Percentiles rank a stretch among this genome's conserved stretches.
Evolutionary conservation across 139 green algal species (phyloP).

Genomic region (Raphidocelis subcapitata): DNA sequence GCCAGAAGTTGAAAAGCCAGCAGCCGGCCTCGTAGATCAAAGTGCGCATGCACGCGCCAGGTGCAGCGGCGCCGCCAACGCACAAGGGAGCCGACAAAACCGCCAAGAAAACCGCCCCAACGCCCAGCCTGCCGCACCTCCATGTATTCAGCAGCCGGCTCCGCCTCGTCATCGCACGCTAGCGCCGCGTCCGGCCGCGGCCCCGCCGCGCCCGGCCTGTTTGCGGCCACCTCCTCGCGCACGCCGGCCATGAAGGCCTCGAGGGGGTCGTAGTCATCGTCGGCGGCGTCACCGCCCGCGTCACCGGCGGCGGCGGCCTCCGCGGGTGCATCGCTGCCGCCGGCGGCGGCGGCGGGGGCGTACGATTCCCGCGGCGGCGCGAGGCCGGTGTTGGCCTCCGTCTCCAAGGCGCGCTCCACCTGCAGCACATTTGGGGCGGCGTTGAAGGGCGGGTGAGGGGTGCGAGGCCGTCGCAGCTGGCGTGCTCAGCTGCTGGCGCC

Average conservation of each 20-base stretch:
- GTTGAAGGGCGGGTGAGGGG: no score
- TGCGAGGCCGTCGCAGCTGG: no score
- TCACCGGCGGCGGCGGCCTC: not conserved
- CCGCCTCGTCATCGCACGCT: conserved; percentile 48
- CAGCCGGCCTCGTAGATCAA: not conserved
- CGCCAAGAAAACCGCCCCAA: no score
- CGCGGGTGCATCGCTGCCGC: not conserved
- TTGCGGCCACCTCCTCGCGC: conserved; percentile 47
- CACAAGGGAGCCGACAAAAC: not conserved
- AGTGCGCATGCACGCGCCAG: not conserved
- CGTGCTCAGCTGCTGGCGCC: no score
- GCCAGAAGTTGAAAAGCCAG: no score
- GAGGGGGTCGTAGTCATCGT: conserved; percentile 73
- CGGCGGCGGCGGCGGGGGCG: not conserved
- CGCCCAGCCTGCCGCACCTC: no score
- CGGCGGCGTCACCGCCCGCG: not conserved
- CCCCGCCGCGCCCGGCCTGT: conserved; percentile 21
- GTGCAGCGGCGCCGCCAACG: not conserved
- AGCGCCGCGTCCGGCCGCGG: not conserved
- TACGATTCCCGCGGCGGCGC: conserved; percentile 19
- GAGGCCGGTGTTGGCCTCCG: conserved; percentile 68
- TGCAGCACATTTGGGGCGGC: no score
- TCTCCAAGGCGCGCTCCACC: conserved; percentile 59
- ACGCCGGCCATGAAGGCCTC: conserved; percentile 88
- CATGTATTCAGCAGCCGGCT: conserved; percentile 52